A percentile compares a stretch with the other conserved stretches of the same genome.
These are phyloP conservation scores for Ambrosiella cleistominuta DNA, from an alignment of 2,329 filamentous ascomycete genomes.

Conservation along the genomic window DNA sequence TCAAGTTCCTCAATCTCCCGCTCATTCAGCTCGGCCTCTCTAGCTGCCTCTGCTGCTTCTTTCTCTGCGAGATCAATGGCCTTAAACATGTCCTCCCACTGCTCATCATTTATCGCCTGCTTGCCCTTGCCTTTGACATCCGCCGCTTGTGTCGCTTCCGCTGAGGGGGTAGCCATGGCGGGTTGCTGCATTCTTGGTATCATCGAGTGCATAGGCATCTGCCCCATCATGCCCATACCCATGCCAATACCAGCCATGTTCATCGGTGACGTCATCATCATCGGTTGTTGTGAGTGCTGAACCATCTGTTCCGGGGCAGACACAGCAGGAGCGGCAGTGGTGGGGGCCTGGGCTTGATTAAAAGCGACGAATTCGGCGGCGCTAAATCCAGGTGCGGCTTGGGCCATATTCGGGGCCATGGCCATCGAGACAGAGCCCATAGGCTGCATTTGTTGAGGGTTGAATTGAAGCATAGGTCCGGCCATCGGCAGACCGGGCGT, in stretches of 20 bases:
- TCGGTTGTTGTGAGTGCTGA: conserved; percentile 11
- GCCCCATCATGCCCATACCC: conserved; percentile 24
- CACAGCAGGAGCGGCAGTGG: conserved; percentile 35
- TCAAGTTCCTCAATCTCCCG: conserved; percentile 79
- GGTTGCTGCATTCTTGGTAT: conserved; percentile 31
- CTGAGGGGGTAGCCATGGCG: conserved; percentile 16
- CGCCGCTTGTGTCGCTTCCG: conserved; percentile 21
- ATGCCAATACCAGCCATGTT: conserved; percentile 36
- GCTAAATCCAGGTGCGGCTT: conserved; percentile 34
- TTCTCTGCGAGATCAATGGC: conserved; percentile 48
- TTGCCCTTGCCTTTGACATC: conserved; percentile 51
- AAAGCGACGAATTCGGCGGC: conserved; percentile 79
- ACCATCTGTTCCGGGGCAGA: conserved; percentile 13
- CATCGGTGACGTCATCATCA: conserved; percentile 34
- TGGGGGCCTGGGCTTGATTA: conserved; percentile 47
- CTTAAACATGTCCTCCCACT: conserved; percentile 95
- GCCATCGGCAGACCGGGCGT: conserved; percentile 37
- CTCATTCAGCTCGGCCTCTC: conserved; percentile 27
- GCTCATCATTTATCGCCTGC: conserved; percentile 78
- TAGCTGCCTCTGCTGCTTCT: conserved; percentile 33
- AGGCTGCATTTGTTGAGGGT: conserved; percentile 24
- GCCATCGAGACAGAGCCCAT: conserved; percentile 24
- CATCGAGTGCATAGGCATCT: conserved; percentile 38
- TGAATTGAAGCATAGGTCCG: conserved; percentile 30
- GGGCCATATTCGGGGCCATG: conserved; percentile 32